Base-by-base conservation (phyloP, 306 rosid species). In the Medicago arabica region DNA sequence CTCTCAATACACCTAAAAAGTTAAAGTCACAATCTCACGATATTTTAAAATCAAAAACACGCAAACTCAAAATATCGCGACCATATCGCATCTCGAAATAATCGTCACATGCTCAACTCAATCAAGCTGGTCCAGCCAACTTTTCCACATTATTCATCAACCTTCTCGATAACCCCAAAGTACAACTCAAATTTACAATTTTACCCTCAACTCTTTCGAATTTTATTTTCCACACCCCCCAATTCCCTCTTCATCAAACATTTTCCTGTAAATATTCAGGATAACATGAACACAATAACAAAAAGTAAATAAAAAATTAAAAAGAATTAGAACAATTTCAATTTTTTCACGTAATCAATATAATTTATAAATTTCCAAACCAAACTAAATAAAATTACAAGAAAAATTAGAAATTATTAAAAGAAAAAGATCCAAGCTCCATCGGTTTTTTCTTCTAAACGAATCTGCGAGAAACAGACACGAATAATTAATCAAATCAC, bases 321-420 rank as follows among this genome's bases (percentile, higher is more conserved):
- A 28, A 66, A 59, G 0, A 21, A 59, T 15, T 38, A 73, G 62
- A 34, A 34, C 38, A 34, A 34, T 34, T 34, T 34, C 72, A 14
- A 14, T 2, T 13, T 2, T 13, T 34, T 68, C 72, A 74, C 36
- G 69, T 38, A 58, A 80, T 54, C 83, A 87, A 80, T 85, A 85
- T 76, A 44, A 28, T 75, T 43, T 73, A 84, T 77, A 77, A 75
- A 87, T 81, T 86, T 78, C 76, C 87, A 92, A 80, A 9, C 74
- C 68, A 63, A 77, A 62, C 81, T 16, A 59, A 46, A 34, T 54
- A 54, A 46, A 15, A 47, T 15, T 31, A 77, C 72, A 78, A 70
- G 19, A 72, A 78, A 80, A 73, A 73, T 38, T 46, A 46, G 47
- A 66, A 74, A 74, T 58, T 53, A 25, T 25, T 9, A 40, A 40